phyloP scores from a whole-genome alignment of 1,139 yeast species.

The Hyphopichia pseudoburtonii region DNA sequence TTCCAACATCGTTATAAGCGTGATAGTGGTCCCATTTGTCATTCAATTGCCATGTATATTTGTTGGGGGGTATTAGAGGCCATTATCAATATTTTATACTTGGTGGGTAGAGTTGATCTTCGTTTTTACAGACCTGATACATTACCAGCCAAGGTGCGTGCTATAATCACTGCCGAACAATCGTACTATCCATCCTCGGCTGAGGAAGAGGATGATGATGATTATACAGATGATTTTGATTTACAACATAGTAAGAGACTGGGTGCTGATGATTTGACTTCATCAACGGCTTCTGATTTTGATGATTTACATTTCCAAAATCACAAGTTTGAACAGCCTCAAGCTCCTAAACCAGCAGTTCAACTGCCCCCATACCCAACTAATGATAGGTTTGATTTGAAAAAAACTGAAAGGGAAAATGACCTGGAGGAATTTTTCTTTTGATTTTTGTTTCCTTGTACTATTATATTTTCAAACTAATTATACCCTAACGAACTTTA shows the following conservation, averaged over 20 bases:
- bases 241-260: background rate
- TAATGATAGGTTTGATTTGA: background rate
- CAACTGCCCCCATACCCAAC: constrained; percentile 2
- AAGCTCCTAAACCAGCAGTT: too few relatives aligned
- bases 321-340: too few relatives aligned
- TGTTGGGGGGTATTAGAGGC: constrained; percentile 42
- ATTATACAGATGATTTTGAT: too few relatives aligned
- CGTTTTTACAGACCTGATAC: constrained; percentile 48
- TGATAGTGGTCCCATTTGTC: constrained; percentile 21
- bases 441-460: too few relatives aligned
- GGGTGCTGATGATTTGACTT: background rate
- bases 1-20: constrained; percentile 38
- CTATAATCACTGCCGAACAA: constrained; percentile 44
- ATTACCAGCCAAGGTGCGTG: constrained; percentile 37
- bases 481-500: too few relatives aligned
- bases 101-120: constrained; percentile 46
- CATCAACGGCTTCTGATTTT: background rate
- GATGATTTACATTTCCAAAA: constrained; percentile 2
- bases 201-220: constrained; percentile 6
- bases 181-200: constrained; percentile 12
- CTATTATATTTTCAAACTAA: too few relatives aligned
- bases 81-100: constrained; percentile 34
- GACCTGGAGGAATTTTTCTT: too few relatives aligned
- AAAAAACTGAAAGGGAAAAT: too few relatives aligned
- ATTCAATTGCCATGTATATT: constrained; percentile 33